phyloP scores from a whole-genome alignment of 495 filamentous ascomycete species.

The Penicillium pancosmium region DNA sequence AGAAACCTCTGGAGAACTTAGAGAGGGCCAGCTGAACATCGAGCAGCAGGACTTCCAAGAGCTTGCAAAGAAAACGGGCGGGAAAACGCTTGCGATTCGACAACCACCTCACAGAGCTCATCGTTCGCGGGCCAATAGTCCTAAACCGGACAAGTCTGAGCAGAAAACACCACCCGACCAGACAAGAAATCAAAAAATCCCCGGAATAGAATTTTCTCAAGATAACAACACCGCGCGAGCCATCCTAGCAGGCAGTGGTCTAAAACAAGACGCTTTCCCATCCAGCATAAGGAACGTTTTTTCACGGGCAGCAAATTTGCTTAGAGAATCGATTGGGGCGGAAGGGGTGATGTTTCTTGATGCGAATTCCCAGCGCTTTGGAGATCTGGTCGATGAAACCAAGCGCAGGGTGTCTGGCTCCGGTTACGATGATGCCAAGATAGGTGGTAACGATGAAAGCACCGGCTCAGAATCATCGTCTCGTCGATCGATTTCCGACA shows the following conservation, averaged over 20 bases:
- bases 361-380: constrained; percentile 33
- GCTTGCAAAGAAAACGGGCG: neutral
- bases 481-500: neutral
- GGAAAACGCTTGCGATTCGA: neutral
- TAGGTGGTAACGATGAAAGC: constrained; percentile 21
- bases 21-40: constrained; percentile 27
- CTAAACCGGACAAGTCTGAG: neutral
- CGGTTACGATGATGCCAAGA: constrained; percentile 3
- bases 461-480: constrained; percentile 10
- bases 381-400: constrained; percentile 15
- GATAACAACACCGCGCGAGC: constrained; percentile 3
- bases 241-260: constrained; percentile 10
- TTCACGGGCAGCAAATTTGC: neutral
- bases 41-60: constrained; percentile 27
- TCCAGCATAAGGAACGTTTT: neutral
- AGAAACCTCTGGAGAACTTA: constrained; percentile 11
- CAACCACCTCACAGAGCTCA: neutral
- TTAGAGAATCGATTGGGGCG: constrained; percentile 44
- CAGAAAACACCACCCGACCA: no score
- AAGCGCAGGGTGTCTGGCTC: constrained; percentile 7
- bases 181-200: no score
- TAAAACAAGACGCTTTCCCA: constrained; percentile 11
- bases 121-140: neutral
- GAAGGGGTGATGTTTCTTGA: constrained; percentile 58
- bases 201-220: neutral